Percentiles rank a stretch among this genome's conserved stretches.
Evolutionary conservation across 139 green algal species (phyloP).

Genomic region (Coelastrella sp.): DNA sequence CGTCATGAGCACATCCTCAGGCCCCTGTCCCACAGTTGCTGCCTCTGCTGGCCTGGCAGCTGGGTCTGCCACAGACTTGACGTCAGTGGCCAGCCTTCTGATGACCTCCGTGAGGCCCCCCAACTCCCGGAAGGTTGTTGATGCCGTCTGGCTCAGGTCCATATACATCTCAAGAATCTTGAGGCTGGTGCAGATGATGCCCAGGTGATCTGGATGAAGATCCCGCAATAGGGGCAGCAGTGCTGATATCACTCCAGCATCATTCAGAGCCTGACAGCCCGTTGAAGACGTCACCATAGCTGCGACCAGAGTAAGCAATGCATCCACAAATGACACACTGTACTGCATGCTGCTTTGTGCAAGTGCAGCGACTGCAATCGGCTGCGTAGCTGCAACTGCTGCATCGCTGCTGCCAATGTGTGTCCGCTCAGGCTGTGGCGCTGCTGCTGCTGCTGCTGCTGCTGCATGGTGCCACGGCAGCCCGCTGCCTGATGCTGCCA

Average conservation of each 20-base stretch:
- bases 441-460: background rate
- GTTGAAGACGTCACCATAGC: conserved; percentile 74
- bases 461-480: background rate
- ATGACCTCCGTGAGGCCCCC: conserved; percentile 84
- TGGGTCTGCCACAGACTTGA: conserved; percentile 46
- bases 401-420: background rate
- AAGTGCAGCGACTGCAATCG: conserved; percentile 11
- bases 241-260: conserved; percentile 85
- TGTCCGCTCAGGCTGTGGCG: too few species aligned
- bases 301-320: conserved; percentile 84
- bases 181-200: conserved; percentile 77
- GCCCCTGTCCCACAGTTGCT: background rate
- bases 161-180: conserved; percentile 92
- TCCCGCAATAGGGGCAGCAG: conserved; percentile 89
- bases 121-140: conserved; percentile 86
- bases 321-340: conserved; percentile 81
- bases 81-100: conserved; percentile 75
- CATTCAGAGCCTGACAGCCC: conserved; percentile 81
- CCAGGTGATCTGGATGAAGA: conserved; percentile 67
- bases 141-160: conserved; percentile 80
- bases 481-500: conserved; percentile 42
- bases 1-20: conserved; percentile 15
- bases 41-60: background rate
- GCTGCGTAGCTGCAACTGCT: background rate
- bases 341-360: conserved; percentile 3